These are phyloP conservation scores for Vaccinium vitisidaea DNA, from an alignment of 148 eudicot species.

Conservation along the genomic window DNA sequence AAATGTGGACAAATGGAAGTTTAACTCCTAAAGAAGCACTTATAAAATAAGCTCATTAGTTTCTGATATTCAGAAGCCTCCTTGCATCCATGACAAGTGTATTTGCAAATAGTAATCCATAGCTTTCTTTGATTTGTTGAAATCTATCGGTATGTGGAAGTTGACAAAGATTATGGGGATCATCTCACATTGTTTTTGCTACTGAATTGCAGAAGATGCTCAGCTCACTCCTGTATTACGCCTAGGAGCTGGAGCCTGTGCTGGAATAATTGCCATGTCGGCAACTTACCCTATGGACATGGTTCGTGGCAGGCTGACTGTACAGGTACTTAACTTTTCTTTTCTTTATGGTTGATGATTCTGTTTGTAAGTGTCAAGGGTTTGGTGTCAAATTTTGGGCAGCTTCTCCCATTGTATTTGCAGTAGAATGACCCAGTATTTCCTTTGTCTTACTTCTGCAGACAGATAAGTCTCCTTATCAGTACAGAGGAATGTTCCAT, in stretches of 20 bases:
- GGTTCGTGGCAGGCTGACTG: constrained; percentile 86
- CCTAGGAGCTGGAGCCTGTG: constrained; percentile 91
- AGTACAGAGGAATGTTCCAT: constrained; percentile 89
- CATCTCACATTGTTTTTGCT: constrained; percentile 10
- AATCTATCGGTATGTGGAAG: neutral
- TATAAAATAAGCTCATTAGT: neutral
- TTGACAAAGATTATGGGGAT: neutral
- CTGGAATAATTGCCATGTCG: constrained; percentile 95
- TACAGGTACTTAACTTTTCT: constrained; percentile 51
- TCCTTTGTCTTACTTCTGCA: constrained; percentile 29
- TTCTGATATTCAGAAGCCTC: neutral
- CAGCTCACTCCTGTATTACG: constrained; percentile 80
- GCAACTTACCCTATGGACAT: constrained; percentile 92
- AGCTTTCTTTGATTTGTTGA: constrained; percentile 3
- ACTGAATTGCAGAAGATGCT: constrained; percentile 58
- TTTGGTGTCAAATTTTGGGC: neutral
- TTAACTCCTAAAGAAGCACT: too few species aligned
- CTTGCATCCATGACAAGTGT: neutral
- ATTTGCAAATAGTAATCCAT: neutral
- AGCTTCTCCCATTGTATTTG: neutral
- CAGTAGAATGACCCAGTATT: neutral
- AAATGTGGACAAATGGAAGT: too few species aligned
- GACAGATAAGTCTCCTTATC: constrained; percentile 72
- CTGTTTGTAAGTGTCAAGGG: neutral
- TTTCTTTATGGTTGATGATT: neutral